Conservation (phyloP, 2,329 filamentous ascomycete genomes). For the Cercospora beticola region DNA sequence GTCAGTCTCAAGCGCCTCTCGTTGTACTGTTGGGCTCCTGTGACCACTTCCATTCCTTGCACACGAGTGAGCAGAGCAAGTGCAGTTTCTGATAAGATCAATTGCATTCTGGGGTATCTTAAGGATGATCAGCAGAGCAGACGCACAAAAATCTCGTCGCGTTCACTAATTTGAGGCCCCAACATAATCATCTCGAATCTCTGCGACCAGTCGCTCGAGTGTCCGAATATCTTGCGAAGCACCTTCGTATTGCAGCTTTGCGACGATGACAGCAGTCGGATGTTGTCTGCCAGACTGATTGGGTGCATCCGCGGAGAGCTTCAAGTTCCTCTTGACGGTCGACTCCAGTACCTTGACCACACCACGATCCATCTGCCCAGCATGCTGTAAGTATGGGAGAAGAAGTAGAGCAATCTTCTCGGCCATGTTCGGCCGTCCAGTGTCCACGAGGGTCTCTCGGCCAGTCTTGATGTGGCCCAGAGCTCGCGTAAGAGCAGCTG, state of each 20-base stretch:
- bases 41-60: too few species aligned
- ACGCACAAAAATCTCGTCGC: neutral
- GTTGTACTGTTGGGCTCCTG: too few species aligned
- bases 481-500: conserved; percentile 65
- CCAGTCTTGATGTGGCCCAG: conserved; percentile 62
- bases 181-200: conserved; percentile 12
- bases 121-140: neutral
- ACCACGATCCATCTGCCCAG: conserved; percentile 52
- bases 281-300: conserved; percentile 10
- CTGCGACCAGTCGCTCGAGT: conserved; percentile 4
- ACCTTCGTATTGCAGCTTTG: conserved; percentile 12
- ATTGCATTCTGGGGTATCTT: neutral
- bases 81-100: too few species aligned
- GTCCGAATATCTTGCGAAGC: conserved; percentile 11
- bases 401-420: conserved; percentile 52
- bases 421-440: conserved; percentile 42
- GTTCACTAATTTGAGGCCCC: neutral
- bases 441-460: conserved; percentile 40
- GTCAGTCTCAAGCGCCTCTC: too few species aligned
- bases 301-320: conserved; percentile 6
- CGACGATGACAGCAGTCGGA: conserved; percentile 2
- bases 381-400: conserved; percentile 45
- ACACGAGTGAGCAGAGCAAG: too few species aligned
- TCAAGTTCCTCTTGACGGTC: conserved; percentile 38
- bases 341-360: conserved; percentile 53